A percentile compares a stretch with the other conserved stretches of the same genome.
Evolutionary conservation across 805 yeast genomes (phyloP).

Genomic region (Candida pseudoglaebosa): DNA sequence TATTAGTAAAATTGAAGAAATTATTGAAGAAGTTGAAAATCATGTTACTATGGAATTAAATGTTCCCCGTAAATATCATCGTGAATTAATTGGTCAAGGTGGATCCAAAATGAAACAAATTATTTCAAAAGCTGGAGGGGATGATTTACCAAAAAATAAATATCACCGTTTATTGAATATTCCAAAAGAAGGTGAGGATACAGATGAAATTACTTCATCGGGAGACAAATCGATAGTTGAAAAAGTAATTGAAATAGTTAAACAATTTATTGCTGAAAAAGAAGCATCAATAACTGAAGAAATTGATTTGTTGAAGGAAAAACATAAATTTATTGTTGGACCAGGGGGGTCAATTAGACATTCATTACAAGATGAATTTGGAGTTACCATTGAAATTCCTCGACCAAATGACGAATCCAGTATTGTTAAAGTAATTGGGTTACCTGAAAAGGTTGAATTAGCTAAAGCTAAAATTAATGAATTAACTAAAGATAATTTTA

Average conservation of each 20-base stretch:
- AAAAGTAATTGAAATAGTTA: conserved; percentile 58
- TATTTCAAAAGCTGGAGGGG: conserved; percentile 72
- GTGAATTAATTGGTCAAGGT: conserved; percentile 71
- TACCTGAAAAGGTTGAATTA: conserved; percentile 58
- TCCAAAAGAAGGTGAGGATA: conserved; percentile 64
- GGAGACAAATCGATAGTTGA: conserved; percentile 78
- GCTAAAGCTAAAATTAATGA: conserved; percentile 61
- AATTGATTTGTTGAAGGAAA: conserved; percentile 61
- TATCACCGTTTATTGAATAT: conserved; percentile 58
- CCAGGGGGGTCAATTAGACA: conserved; percentile 75
- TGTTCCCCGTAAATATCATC: conserved; percentile 72
- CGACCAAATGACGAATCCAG: conserved; percentile 48
- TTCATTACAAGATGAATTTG: conserved; percentile 63
- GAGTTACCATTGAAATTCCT: conserved; percentile 66
- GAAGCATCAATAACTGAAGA: conserved; percentile 56
- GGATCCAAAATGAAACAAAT: conserved; percentile 74
- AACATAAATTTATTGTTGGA: conserved; percentile 76
- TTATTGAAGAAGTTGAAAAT: conserved; percentile 65
- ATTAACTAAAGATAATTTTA: conserved; percentile 59
- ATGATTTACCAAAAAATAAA: conserved; percentile 43
- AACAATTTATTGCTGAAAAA: conserved; percentile 57
- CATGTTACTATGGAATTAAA: conserved; percentile 52
- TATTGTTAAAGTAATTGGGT: conserved; percentile 56
- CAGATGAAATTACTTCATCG: conserved; percentile 54
- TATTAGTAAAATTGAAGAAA: conserved; percentile 51